Conservation (phyloP, 2,329 filamentous ascomycete species). For the Penicillium sp. region DNA sequence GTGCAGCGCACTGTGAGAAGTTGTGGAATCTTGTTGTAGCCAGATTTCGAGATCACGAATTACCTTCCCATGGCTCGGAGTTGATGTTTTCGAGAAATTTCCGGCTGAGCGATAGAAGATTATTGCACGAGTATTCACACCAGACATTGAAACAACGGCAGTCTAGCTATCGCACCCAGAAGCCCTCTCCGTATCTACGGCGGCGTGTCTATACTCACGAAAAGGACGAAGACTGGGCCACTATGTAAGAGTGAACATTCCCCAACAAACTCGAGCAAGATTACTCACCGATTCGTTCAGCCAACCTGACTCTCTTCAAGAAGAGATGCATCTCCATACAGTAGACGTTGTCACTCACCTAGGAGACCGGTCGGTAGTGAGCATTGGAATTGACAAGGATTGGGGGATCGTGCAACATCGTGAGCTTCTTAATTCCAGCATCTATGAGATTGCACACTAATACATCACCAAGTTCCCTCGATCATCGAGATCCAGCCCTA, state of each 20-base stretch:
- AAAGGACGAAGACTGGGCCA: neutral
- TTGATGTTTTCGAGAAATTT: slow-evolving; percentile 2
- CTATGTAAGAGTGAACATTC: neutral
- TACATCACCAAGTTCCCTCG: neutral
- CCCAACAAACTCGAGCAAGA: neutral
- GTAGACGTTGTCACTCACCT: slow-evolving; percentile 2
- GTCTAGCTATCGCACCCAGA: neutral
- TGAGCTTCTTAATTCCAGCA: neutral
- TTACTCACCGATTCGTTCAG: neutral
- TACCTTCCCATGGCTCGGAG: neutral
- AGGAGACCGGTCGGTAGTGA: neutral
- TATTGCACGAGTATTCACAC: neutral
- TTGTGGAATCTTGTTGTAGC: neutral
- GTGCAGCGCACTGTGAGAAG: neutral
- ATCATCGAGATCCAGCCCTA: slow-evolving; percentile 3
- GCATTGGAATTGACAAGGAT: neutral
- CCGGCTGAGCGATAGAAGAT: neutral
- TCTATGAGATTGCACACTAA: neutral
- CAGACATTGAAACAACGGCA: slow-evolving; percentile 5
- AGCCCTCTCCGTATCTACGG: neutral
- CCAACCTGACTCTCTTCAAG: slow-evolving; percentile 3
- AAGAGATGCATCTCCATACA: neutral
- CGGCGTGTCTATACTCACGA: slow-evolving; percentile 3
- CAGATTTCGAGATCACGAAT: slow-evolving; percentile 1
- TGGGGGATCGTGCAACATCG: slow-evolving; percentile 5